Base-by-base conservation (phyloP, 805 yeast species). In the Metschnikowia drakensbergensis region DNA sequence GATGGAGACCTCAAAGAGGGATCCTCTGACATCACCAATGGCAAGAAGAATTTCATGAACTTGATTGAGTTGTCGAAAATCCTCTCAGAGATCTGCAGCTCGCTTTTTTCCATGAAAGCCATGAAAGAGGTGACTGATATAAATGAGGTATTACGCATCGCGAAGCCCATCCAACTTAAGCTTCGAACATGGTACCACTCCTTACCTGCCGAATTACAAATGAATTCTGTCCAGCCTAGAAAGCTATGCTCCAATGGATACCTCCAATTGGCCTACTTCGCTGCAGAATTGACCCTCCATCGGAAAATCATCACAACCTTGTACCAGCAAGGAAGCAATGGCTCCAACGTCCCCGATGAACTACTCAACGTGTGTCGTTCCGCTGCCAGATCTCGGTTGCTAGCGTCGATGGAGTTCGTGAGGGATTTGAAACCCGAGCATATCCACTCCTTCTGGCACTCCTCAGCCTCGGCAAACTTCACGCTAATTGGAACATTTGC, bases 401-500 rank as follows among this genome's bases (percentile, higher is more conserved):
- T 80, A 6, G 96, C 96, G 0, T 88, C 96, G 0, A 80, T 87
- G 51, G 94, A 86, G 46, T 86, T 88, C 64, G 83, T 88, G 7
- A 71, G 84, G 43, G 84, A 82, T 51, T 73, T 91, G 63, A 84
- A 83, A 56, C 84, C 86, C 7, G 96, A 89, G 56, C 96, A 89
- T 60, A 75, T 88, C 42, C 91, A 84, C 61, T 81, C 96, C 8
- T 90, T 89, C 64, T 91, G 97, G 97, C 94, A 88, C 66, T 80
- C 90, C 1, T 81, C 90, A 1, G 80, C 96, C 0, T 76, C 94
- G 0, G 76, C 86, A 10, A 88, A 88, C 59, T 81, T 91, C 54
- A 82, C 96, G 5, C 67, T 88, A 33, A 88, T 90, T 35, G 97
- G 96, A 2, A 81, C 92, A 0, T 91, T 91, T 74, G 96, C 96